Conservation (phyloP, 164 flowering plant species). For the Vitis rupestris region DNA sequence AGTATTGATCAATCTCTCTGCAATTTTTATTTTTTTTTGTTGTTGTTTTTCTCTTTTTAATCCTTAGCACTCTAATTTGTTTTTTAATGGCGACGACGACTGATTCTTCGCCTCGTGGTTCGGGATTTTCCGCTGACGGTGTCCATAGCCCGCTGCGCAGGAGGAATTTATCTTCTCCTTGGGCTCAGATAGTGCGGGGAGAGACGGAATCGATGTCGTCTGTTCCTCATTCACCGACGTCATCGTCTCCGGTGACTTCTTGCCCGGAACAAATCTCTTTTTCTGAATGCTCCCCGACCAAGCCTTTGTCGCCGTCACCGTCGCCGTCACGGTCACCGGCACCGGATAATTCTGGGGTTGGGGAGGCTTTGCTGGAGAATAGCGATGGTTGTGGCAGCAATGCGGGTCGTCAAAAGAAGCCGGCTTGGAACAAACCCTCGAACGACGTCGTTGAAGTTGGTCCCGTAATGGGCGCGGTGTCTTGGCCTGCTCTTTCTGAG, state of each 20-base stretch:
- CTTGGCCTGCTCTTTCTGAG: conserved; percentile 81
- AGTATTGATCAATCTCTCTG: background rate
- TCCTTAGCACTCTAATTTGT: conserved; percentile 6
- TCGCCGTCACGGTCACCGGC: conserved; percentile 5
- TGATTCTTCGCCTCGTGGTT: conserved; percentile 20
- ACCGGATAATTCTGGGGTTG: conserved; percentile 19
- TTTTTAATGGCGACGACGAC: conserved; percentile 19
- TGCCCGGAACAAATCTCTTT: conserved; percentile 17
- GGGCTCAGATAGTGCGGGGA: conserved; percentile 32
- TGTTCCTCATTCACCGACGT: conserved; percentile 5
- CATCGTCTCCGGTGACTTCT: conserved; percentile 10
- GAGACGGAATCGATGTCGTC: conserved; percentile 16
- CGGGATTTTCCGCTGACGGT: conserved; percentile 10
- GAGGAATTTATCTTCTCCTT: conserved; percentile 18
- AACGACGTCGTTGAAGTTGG: conserved; percentile 45
- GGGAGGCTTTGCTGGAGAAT: conserved; percentile 16
- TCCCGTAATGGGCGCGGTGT: conserved; percentile 55
- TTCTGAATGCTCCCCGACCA: conserved; percentile 8
- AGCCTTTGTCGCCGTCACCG: conserved; percentile 4
- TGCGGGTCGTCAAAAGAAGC: conserved; percentile 48
- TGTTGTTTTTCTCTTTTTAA: background rate
- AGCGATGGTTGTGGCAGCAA: conserved; percentile 25
- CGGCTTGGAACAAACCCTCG: conserved; percentile 70
- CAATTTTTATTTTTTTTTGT: background rate
- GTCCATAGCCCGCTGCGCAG: conserved; percentile 15